Evolutionary conservation across 148 eudicot genomes (phyloP).

Genomic region (Dysphania ambrosioides): DNA sequence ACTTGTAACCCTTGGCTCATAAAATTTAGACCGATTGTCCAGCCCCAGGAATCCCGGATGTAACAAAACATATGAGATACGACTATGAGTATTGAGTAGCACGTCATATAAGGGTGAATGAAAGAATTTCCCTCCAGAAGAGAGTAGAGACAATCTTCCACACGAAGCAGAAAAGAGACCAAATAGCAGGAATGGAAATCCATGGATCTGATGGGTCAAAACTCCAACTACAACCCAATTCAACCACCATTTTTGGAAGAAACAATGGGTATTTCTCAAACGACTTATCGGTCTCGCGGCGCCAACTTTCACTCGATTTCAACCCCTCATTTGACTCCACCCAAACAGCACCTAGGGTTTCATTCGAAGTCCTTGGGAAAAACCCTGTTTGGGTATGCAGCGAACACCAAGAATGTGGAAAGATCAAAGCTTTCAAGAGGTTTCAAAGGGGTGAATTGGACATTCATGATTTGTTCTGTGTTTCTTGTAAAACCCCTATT

Average conservation of each 20-base stretch:
- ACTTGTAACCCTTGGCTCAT: too few relatives aligned
- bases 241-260: conserved; percentile 48
- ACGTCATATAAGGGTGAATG: conserved; percentile 3
- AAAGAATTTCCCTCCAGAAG: conserved; percentile 11
- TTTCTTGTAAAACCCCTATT: conserved; percentile 53
- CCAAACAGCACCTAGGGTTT: conserved; percentile 35
- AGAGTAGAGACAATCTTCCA: neutral
- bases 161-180: neutral
- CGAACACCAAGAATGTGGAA: conserved; percentile 9
- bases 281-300: conserved; percentile 69
- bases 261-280: conserved; percentile 31
- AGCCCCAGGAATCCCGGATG: too few relatives aligned
- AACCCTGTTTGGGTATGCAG: conserved; percentile 68
- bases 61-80: too few relatives aligned
- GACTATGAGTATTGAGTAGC: too few relatives aligned
- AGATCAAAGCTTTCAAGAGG: conserved; percentile 52
- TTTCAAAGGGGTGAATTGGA: conserved; percentile 58
- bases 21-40: too few relatives aligned
- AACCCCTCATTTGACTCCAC: conserved; percentile 6
- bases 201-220: conserved; percentile 48
- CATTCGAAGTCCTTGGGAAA: conserved; percentile 58
- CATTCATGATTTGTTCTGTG: conserved; percentile 61
- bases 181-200: conserved; percentile 50
- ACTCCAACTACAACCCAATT: conserved; percentile 31
- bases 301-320: conserved; percentile 47